Percentiles rank a stretch among this genome's conserved stretches.
Evolutionary conservation across 345 rosid species (phyloP).

Genomic region (Citrus sp.): DNA sequence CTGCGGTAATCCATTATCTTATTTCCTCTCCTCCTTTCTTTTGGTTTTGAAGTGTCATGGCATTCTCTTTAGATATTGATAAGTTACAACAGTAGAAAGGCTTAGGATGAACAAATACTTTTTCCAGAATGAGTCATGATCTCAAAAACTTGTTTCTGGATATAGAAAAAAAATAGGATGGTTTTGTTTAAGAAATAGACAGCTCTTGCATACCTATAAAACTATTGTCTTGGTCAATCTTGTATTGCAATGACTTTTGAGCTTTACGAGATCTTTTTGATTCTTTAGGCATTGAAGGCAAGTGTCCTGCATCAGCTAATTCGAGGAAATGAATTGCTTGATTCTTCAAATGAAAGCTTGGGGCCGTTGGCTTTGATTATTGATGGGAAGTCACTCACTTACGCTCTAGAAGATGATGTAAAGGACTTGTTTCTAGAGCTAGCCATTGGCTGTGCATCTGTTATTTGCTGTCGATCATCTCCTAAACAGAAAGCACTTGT

Average conservation of each 20-base stretch:
- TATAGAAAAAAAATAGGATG: background rate
- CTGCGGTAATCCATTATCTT: constrained; percentile 35
- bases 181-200: background rate
- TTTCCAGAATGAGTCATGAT: background rate
- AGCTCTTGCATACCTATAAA: background rate
- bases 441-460: constrained; percentile 86
- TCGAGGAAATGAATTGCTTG: constrained; percentile 50
- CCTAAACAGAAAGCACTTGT: constrained; percentile 97
- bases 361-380: constrained; percentile 87
- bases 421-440: constrained; percentile 78
- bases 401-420: constrained; percentile 73
- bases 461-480: constrained; percentile 94
- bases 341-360: constrained; percentile 40
- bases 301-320: constrained; percentile 58
- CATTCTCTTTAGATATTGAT: background rate
- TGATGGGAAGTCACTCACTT: constrained; percentile 79
- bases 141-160: background rate
- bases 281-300: constrained; percentile 59
- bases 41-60: background rate
- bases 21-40: background rate
- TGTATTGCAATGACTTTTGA: background rate
- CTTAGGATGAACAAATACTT: background rate
- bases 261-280: constrained; percentile 7
- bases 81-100: background rate
- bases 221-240: background rate